Base-by-base conservation (phyloP, 2,329 filamentous ascomycete species). In the Rhynchosporium agropyri region DNA sequence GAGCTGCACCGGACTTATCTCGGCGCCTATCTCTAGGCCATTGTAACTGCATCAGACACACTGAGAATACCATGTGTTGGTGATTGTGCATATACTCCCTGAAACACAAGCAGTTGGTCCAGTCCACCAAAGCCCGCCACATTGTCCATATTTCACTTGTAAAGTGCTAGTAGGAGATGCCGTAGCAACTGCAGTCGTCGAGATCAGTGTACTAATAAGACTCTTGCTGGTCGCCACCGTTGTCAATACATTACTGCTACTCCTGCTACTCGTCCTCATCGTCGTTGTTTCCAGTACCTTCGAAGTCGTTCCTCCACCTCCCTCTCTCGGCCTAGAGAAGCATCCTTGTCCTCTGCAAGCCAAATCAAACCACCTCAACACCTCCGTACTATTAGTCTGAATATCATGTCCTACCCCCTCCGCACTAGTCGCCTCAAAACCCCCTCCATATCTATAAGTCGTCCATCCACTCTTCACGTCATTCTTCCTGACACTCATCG, bases 381-480 rank as follows among this genome's bases (percentile, higher is more conserved):
- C 60, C 15, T 57, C 43, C 2, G 51, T 26, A 2, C 40, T 53
- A 15, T 57, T 62, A 4, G 60, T 62, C 45, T 50, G 60, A 12
- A 62, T 62, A 38, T 62, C 31, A 57, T 62, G 60, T 12, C 43
- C 43, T 9, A 62, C 53, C 4, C 33, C 36, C 43, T 29, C 13
- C 2, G 60, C 60, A 57, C 60, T 62, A 7, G 45, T 48, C 26
- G 60, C 60, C 40, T 33, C 49, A 36, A 62, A 62, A 2, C 15
- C 43, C 6, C 29, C 55, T 10, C 71, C 69, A 55, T 71, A 72
- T 3, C 64, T 43, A 56, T 64, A 65, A 12, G 68, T 72, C 13
- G 67, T 71, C 68, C 68, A 77, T 4, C 67, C 67, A 1, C 38
- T n/a, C 7, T 69, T 63, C 4, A 74, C 72, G 33, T 68, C 68